Conservation (phyloP, 192 early-diverging fungal species). For the Oehlia diaphana region DNA sequence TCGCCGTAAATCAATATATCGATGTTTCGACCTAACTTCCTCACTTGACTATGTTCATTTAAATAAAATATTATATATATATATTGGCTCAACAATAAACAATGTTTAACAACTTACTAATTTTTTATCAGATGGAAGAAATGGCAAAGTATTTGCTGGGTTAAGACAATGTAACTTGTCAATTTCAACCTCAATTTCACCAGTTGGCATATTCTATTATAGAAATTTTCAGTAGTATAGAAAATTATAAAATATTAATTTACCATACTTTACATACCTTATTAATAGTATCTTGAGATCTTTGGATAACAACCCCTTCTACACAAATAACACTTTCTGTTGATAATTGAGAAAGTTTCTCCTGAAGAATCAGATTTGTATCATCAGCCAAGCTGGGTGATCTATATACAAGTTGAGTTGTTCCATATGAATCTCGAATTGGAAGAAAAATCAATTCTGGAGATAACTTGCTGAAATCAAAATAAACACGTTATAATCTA, state of each 20-base stretch:
- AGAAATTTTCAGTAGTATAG: background rate
- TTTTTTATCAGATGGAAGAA: constrained; percentile 53
- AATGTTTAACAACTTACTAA: constrained; percentile 35
- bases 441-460: constrained; percentile 74
- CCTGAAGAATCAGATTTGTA: background rate
- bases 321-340: constrained; percentile 75
- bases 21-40: constrained; percentile 70
- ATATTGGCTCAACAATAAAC: background rate
- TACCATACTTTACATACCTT: constrained; percentile 31
- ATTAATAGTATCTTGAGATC: constrained; percentile 54
- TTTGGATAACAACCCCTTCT: constrained; percentile 59
- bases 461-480: constrained; percentile 58
- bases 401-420: constrained; percentile 69
- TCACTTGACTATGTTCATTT: constrained; percentile 65
- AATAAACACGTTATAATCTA: background rate
- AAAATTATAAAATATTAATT: background rate
- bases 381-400: constrained; percentile 27
- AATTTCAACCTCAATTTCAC: constrained; percentile 74
- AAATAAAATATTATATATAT: background rate
- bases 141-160: constrained; percentile 61
- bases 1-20: constrained; percentile 84
- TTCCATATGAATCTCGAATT: constrained; percentile 76
- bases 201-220: constrained; percentile 44
- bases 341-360: constrained; percentile 53
- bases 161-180: constrained; percentile 65